phyloP scores from a whole-genome alignment of 257 asterid genomes.

The Primulina tabacum region DNA sequence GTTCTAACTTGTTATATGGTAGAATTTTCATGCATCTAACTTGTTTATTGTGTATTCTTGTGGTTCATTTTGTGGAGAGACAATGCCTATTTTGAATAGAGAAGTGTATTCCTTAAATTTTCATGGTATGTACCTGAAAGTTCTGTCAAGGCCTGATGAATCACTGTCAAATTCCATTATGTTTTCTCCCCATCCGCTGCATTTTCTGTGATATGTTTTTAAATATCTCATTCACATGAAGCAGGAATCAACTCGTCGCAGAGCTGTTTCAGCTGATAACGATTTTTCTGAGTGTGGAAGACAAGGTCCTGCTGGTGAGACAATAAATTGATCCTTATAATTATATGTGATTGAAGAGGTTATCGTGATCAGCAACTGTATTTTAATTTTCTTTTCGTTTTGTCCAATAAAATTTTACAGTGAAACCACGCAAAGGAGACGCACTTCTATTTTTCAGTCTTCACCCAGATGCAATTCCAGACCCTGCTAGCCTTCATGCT shows the following conservation, averaged over 20 bases:
- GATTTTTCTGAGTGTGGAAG: constrained; percentile 79
- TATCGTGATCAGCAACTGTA: constrained; percentile 5
- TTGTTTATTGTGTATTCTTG: not conserved
- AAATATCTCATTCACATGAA: constrained; percentile 17
- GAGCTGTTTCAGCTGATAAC: constrained; percentile 54
- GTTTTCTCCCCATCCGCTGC: not conserved
- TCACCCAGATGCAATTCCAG: constrained; percentile 68
- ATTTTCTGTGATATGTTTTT: constrained; percentile 8
- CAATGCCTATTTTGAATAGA: not conserved
- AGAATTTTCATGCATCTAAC: not conserved
- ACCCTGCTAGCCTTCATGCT: constrained; percentile 78
- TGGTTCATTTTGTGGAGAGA: constrained; percentile 7
- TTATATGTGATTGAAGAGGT: constrained; percentile 3
- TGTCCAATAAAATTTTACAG: constrained; percentile 33
- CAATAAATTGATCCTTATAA: constrained; percentile 8
- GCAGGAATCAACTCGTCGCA: constrained; percentile 69
- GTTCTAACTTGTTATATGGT: not conserved
- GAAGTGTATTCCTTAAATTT: not conserved
- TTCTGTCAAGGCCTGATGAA: not conserved
- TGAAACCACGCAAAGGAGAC: constrained; percentile 90
- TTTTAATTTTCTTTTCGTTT: not conserved
- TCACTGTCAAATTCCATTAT: not conserved
- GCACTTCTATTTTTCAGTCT: constrained; percentile 92
- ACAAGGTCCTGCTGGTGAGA: constrained; percentile 86
- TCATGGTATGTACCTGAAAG: not conserved